Evolutionary conservation across 345 rosid genomes (phyloP).

Genomic region (Lagerstroemia speciosa): DNA sequence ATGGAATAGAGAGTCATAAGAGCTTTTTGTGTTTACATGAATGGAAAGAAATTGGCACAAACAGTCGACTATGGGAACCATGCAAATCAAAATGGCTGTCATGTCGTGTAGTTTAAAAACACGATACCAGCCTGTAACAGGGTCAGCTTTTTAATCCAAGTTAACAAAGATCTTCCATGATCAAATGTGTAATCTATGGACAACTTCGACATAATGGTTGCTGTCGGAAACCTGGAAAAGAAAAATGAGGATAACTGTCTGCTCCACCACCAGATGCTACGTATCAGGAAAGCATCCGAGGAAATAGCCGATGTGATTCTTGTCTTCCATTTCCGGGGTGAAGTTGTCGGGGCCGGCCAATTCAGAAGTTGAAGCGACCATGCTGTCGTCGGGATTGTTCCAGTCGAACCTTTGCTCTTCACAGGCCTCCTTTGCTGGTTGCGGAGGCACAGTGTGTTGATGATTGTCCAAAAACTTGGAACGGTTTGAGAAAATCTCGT

Average conservation of each 20-base stretch:
- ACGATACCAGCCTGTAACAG: not conserved
- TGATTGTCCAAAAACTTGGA: slow-evolving; percentile 7
- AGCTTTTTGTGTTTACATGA: too few species aligned
- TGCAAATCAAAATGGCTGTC: not conserved
- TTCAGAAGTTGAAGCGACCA: not conserved
- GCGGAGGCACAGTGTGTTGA: not conserved
- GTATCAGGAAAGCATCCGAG: slow-evolving; percentile 1
- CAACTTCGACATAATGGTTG: not conserved
- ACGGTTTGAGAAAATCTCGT: not conserved
- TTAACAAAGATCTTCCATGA: not conserved
- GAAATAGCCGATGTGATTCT: slow-evolving; percentile 29
- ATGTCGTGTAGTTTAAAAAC: too few species aligned
- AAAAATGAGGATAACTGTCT: not conserved
- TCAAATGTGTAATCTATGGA: not conserved
- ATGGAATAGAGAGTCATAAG: too few species aligned
- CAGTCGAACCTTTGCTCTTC: not conserved
- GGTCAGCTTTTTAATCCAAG: not conserved
- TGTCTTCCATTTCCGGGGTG: slow-evolving; percentile 26
- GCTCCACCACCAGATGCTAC: not conserved
- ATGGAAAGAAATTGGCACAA: too few species aligned
- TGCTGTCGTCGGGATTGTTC: not conserved
- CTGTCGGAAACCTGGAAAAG: not conserved
- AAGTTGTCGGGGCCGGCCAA: not conserved
- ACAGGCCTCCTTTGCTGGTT: not conserved
- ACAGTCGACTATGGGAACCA: not conserved